Percentiles rank a stretch among this genome's conserved stretches.
These are phyloP conservation scores for Samsoniella hepiali DNA, from an alignment of 2,329 filamentous ascomycete species.

Conservation along the genomic window DNA sequence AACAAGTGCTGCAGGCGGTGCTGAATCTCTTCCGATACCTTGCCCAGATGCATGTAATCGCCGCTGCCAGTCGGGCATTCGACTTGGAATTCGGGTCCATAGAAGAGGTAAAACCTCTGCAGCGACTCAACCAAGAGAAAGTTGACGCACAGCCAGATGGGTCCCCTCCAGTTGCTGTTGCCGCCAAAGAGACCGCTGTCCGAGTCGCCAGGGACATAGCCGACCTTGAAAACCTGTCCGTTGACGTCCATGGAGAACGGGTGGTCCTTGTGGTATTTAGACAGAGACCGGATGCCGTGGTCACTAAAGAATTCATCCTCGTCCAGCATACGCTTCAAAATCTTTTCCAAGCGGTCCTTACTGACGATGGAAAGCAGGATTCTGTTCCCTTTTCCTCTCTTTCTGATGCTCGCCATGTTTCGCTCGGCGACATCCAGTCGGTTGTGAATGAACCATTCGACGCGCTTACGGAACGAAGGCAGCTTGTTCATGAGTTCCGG, in stretches of 20 bases:
- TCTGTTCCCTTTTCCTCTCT: conserved; percentile 84
- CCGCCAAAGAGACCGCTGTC: conserved; percentile 93
- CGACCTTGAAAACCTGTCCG: conserved; percentile 80
- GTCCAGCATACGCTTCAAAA: conserved; percentile 87
- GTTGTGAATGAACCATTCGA: conserved; percentile 93
- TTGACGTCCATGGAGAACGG: conserved; percentile 96
- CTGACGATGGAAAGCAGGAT: conserved; percentile 87
- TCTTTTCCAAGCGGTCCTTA: conserved; percentile 86
- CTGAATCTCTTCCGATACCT: conserved; percentile 92
- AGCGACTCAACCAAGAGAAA: conserved; percentile 91
- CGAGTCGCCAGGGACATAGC: conserved; percentile 92
- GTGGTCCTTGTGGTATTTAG: conserved; percentile 84
- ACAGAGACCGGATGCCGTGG: conserved; percentile 87
- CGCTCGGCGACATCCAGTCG: conserved; percentile 81
- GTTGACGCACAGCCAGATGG: conserved; percentile 95
- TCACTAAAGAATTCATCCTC: conserved; percentile 90
- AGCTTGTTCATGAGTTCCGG: conserved; percentile 90
- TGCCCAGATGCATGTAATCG: conserved; percentile 91
- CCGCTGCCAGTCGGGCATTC: conserved; percentile 93
- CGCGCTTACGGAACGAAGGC: conserved; percentile 85
- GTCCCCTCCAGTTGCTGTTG: conserved; percentile 96
- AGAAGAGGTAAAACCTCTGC: conserved; percentile 95
- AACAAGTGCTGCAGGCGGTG: conserved; percentile 92
- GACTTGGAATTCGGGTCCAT: conserved; percentile 81
- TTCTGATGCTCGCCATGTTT: conserved; percentile 90